These are phyloP conservation scores for Saturnispora sanitii DNA, from an alignment of 805 yeast species.

Conservation along the genomic window DNA sequence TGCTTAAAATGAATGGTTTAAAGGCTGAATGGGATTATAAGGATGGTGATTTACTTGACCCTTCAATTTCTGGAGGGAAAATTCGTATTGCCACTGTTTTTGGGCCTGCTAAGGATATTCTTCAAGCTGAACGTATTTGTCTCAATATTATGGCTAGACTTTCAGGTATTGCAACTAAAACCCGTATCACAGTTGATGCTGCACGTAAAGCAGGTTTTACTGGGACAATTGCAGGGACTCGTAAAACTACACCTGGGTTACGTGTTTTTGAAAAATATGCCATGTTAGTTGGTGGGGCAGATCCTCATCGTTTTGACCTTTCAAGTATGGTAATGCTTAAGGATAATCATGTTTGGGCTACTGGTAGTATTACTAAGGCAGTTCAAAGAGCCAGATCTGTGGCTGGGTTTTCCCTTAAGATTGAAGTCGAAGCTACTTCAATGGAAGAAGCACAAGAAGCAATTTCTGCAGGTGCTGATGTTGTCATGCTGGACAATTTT, in stretches of 20 bases:
- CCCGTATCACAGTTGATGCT: slow-evolving; percentile 42
- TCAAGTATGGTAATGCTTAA: slow-evolving; percentile 94
- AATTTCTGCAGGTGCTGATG: slow-evolving; percentile 89
- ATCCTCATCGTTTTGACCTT: slow-evolving; percentile 83
- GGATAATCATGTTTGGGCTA: slow-evolving; percentile 88
- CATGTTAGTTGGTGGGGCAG: slow-evolving; percentile 93
- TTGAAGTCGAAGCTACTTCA: slow-evolving; percentile 85
- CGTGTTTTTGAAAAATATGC: slow-evolving; percentile 84
- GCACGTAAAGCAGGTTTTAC: slow-evolving; percentile 63
- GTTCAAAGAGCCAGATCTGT: slow-evolving; percentile 66
- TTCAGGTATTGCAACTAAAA: slow-evolving; percentile 81
- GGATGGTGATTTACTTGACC: slow-evolving; percentile 57
- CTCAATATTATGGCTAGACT: slow-evolving; percentile 72
- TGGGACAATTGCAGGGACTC: slow-evolving; percentile 89
- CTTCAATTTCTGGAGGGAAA: slow-evolving; percentile 37
- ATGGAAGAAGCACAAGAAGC: slow-evolving; percentile 89
- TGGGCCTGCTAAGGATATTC: slow-evolving; percentile 72
- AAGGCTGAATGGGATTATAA: slow-evolving; percentile 59
- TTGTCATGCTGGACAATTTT: slow-evolving; percentile 90
- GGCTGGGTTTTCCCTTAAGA: slow-evolving; percentile 81
- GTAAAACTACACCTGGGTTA: slow-evolving; percentile 96
- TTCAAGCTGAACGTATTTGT: slow-evolving; percentile 80
- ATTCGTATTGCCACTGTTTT: slow-evolving; percentile 64
- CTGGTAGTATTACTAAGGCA: slow-evolving; percentile 85
- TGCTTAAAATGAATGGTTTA: slow-evolving; percentile 65